Base-by-base conservation (phyloP, 148 eudicot species). In the Pharnaceum exiguum region DNA sequence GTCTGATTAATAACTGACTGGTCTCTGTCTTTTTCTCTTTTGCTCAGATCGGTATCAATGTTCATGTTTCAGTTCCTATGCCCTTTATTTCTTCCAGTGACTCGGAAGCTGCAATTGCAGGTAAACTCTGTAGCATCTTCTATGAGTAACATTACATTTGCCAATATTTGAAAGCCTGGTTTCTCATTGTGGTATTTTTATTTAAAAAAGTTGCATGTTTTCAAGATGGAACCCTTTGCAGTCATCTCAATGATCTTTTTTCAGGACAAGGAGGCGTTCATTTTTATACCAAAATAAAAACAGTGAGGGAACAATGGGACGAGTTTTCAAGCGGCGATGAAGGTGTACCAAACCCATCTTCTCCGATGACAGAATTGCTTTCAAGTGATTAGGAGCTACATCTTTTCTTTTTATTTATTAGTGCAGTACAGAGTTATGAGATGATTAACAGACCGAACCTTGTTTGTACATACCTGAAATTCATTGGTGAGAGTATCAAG, bases 271-370 rank as follows among this genome's bases (percentile, higher is more conserved):
- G 65, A 23, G 89, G 84, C 52, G 59, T 67, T 18, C 69, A 75
- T 1, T 80, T 82, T 59, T 83, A 66, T 66, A 86, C 89, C 11
- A 71, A 72, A 65, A 57, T 69, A 15, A 79, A 79, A 66, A 77
- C 75, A 31, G 85, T 85, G 62, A 77, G 73, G 62, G 81, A 85
- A 63, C 82, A 74, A 30, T 86, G 89, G 95, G 78, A 70, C 64
- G 84, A 83, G 21, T 59, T 76, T 39, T 43, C 47, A 5, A 50
- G 33, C 42, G 70, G 60, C 40, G 43, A 32, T 25, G 76, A 66
- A 28, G 56, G 21, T 57, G 40, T 12, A 18, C 55, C 37, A 11
- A 46, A 36, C 27, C 13, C 7, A 24, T n/a, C 58, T 5, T 1
- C 55, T 26, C 29, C 13, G 9, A 39, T 29, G 24, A 13, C 37